Percentiles rank a stretch among this genome's conserved stretches.
Evolutionary conservation across 2,329 filamentous ascomycete species (phyloP).

Genomic region (Trematosphaeria pertusa): DNA sequence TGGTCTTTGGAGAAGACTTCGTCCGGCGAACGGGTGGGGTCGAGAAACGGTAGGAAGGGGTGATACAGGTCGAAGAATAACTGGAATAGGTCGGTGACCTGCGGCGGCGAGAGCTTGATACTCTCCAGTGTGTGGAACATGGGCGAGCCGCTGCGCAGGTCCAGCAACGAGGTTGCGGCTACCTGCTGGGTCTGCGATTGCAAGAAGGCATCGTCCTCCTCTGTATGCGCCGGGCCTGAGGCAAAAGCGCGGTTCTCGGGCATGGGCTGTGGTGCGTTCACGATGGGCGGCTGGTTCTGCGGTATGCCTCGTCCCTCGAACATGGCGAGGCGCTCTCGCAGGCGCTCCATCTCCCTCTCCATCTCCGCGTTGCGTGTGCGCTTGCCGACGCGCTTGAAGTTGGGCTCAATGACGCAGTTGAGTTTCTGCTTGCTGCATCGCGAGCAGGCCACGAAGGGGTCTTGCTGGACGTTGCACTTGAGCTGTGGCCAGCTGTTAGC

Average conservation of each 20-base stretch:
- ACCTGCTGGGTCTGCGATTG: conserved; percentile 48
- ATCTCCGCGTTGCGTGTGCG: conserved; percentile 84
- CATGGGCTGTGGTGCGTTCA: conserved; percentile 34
- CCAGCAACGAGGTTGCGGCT: conserved; percentile 47
- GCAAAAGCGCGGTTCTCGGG: conserved; percentile 31
- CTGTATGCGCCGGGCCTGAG: conserved; percentile 25
- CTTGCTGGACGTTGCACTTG: conserved; percentile 83
- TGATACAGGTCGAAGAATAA: conserved; percentile 81
- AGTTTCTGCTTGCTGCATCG: conserved; percentile 81
- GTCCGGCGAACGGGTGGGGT: conserved; percentile 68
- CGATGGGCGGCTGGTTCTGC: conserved; percentile 19
- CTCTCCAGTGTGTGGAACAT: conserved; percentile 65
- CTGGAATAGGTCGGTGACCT: conserved; percentile 66
- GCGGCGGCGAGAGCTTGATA: conserved; percentile 51
- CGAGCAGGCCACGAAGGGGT: conserved; percentile 78
- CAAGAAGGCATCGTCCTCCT: conserved; percentile 45
- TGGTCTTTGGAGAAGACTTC: conserved; percentile 78
- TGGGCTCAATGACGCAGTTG: conserved; percentile 84
- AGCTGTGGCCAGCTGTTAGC: conserved; percentile 59
- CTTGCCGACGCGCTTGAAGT: conserved; percentile 86
- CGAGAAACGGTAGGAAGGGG: conserved; percentile 78
- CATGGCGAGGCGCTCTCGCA: conserved; percentile 65
- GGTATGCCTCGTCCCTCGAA: conserved; percentile 59
- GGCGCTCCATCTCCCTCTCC: conserved; percentile 77
- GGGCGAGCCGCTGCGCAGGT: conserved; percentile 58